Evolutionary conservation across 2,329 filamentous ascomycete genomes (phyloP).

Genomic region (Aureobasidium sp.): DNA sequence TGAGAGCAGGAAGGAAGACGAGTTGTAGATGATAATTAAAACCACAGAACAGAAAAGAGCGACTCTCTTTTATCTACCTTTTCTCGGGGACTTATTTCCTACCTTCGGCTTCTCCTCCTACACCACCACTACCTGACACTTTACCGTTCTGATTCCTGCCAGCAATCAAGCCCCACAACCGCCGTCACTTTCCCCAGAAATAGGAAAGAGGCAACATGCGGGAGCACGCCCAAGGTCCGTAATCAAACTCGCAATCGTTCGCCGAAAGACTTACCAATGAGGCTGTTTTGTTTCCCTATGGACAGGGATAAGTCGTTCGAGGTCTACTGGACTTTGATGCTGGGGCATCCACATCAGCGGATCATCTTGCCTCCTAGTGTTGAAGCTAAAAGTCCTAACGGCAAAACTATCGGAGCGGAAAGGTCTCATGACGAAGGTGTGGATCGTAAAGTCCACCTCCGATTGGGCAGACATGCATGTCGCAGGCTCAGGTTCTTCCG

Average conservation of each 20-base stretch:
- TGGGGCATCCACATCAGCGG: background rate
- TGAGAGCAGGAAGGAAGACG: background rate
- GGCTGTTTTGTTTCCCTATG: background rate
- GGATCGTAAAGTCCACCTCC: background rate
- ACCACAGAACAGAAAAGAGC: background rate
- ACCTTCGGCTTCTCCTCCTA: background rate
- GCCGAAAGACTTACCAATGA: background rate
- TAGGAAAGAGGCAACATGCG: background rate
- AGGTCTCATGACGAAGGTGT: background rate
- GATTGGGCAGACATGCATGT: background rate
- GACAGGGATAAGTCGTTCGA: background rate
- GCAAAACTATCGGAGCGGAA: slow-evolving; percentile 4
- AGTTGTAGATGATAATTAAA: background rate
- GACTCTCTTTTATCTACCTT: slow-evolving; percentile 1
- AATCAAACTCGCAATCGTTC: background rate
- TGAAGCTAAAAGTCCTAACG: background rate
- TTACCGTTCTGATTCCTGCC: background rate
- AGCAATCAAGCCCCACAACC: background rate
- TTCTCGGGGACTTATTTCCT: slow-evolving; percentile 6
- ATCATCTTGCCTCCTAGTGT: slow-evolving; percentile 5
- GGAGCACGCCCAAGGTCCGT: background rate
- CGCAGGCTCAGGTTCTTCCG: background rate
- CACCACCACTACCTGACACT: background rate
- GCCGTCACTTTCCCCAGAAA: background rate
- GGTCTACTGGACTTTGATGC: background rate